These are phyloP conservation scores for Trichoderma sp. DNA, from an alignment of 2,329 filamentous ascomycete species.

Conservation along the genomic window DNA sequence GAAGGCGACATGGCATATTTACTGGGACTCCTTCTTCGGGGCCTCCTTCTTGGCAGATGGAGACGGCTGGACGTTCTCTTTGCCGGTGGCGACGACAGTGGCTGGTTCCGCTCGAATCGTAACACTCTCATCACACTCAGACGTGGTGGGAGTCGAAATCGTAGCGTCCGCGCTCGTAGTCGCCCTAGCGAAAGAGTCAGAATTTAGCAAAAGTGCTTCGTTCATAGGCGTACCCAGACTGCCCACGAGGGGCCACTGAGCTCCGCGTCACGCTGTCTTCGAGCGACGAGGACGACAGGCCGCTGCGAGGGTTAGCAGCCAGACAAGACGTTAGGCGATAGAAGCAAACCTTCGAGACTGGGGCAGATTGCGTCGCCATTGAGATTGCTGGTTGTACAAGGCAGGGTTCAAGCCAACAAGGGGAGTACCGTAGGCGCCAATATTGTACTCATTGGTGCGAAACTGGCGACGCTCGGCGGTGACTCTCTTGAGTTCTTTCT, in stretches of 20 bases:
- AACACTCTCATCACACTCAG: constrained; percentile 57
- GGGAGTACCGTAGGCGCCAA: constrained; percentile 67
- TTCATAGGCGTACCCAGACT: constrained; percentile 44
- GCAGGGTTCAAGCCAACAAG: constrained; percentile 58
- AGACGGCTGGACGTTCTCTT: constrained; percentile 54
- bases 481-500: constrained; percentile 95
- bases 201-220: constrained; percentile 36
- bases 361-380: constrained; percentile 43
- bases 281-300: constrained; percentile 38
- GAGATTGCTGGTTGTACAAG: constrained; percentile 44
- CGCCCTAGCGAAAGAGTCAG: constrained; percentile 45
- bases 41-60: constrained; percentile 51
- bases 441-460: constrained; percentile 93
- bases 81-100: constrained; percentile 42
- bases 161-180: constrained; percentile 45
- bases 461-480: constrained; percentile 95
- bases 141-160: constrained; percentile 47
- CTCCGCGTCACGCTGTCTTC: constrained; percentile 38
- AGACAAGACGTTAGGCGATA: neutral
- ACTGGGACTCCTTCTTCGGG: constrained; percentile 38
- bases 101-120: constrained; percentile 59
- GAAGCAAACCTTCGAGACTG: constrained; percentile 40
- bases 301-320: constrained; percentile 31
- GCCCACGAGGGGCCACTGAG: constrained; percentile 41
- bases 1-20: constrained; percentile 14